Percentiles rank a stretch among this genome's conserved stretches.
Evolutionary conservation across 1,284 basidiomycete genomes (phyloP).

Genomic region (Agroathelia rolfsii): DNA sequence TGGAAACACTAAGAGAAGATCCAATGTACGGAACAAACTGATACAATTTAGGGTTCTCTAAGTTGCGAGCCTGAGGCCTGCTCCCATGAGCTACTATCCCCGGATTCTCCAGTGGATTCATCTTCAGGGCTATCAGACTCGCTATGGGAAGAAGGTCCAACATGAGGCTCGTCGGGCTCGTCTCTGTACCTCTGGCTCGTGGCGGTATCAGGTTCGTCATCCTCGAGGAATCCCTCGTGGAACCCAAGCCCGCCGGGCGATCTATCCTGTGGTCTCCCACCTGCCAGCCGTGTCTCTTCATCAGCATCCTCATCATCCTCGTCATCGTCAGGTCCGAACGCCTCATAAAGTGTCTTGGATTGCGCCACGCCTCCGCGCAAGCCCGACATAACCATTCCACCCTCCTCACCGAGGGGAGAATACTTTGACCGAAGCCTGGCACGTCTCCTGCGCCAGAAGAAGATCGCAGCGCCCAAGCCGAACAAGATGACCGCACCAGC

Average conservation of each 20-base stretch:
- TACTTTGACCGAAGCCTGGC: constrained; percentile 56
- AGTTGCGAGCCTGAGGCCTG: too few relatives aligned
- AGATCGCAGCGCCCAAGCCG: constrained; percentile 49
- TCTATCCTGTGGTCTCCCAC: constrained; percentile 17
- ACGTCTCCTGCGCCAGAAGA: constrained; percentile 61
- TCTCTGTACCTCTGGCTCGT: constrained; percentile 45
- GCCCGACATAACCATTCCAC: constrained; percentile 72
- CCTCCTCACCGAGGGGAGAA: constrained; percentile 56
- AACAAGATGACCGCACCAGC: constrained; percentile 64
- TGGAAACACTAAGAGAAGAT: too few relatives aligned
- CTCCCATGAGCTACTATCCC: too few relatives aligned
- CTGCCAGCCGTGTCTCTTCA: constrained; percentile 53
- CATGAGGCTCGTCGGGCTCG: constrained; percentile 32
- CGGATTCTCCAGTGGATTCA: too few relatives aligned
- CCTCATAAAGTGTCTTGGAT: constrained; percentile 84
- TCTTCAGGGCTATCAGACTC: too few relatives aligned
- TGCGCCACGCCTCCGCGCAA: constrained; percentile 33
- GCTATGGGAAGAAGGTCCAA: too few relatives aligned
- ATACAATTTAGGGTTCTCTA: too few relatives aligned
- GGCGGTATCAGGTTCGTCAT: constrained; percentile 50
- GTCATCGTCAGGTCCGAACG: constrained; percentile 79
- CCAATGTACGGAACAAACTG: too few relatives aligned
- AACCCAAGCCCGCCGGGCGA: constrained; percentile 30
- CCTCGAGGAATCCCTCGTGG: constrained; percentile 59
- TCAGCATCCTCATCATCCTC: constrained; percentile 59